Base-by-base conservation (phyloP, 345 rosid genomes). In the Aegle marmelos region DNA sequence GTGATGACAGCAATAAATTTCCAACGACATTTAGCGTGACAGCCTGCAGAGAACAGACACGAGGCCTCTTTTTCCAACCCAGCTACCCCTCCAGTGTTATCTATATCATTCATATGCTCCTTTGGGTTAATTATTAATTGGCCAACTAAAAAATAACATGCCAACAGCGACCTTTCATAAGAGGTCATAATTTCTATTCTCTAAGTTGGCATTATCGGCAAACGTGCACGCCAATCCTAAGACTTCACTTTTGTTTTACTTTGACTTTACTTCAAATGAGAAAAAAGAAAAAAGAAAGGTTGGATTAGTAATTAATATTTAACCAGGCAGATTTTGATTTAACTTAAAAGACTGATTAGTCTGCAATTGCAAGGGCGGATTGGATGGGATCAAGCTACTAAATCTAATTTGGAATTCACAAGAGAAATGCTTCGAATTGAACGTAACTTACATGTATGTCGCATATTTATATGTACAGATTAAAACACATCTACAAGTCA, bases 261-360 rank as follows among this genome's bases (percentile, higher is more conserved):
- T 62, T 62, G 75, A 75, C 60, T 80, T 72, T 53, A n/a, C 81
- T 82, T 45, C 68, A 31, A 70, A 63, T 27, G 17, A 3, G 17
- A 3, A 41, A 41, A 37, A 37, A 2, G 3, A 9, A 39, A 45
- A 45, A 53, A 45, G 13, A 53, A 17, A 53, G 17, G 4, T 17
- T 53, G 22, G 57, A 53, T 53, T 4, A 14, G 6, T 64, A 33
- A 31, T 31, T n/a, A n/a, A n/a, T n/a, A n/a, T n/a, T n/a, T n/a
- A n/a, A n/a, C n/a, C n/a, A 10, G n/a, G 34, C 8, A 7, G 30
- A 61, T 13, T 27, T 25, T 28, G 6, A 61, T 4, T n/a, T 27
- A 3, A 14, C 50, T 45, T 45, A 3, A 13, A 45, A 45, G 50
- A 13, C 17, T 11, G 17, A 45, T 1, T 45, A 45, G 50, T 13